Base-by-base conservation (phyloP, 352 stramenopile species). In the Globisporangium spinosum region DNA sequence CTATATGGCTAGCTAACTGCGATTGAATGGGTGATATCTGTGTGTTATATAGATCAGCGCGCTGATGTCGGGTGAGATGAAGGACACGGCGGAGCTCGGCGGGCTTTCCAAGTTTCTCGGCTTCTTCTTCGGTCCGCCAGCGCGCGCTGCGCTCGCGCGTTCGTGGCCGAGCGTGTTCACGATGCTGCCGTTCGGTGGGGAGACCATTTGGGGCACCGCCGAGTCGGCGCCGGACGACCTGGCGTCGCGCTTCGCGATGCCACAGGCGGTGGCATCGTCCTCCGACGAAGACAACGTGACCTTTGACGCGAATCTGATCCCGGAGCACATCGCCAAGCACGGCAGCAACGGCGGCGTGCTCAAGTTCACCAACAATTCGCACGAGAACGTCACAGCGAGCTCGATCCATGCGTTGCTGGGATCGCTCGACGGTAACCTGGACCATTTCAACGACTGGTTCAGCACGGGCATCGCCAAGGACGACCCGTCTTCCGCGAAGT, bases 21-120 rank as follows among this genome's bases (percentile, higher is more conserved):
- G 17, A 51, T 23, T 51, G 17, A 51, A 6, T 3, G 29, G 8
- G 9, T 55, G 22, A 32, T 45, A 20, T 20, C 4, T 51, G 17
- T 60, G 47, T 60, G 27, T 40, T 17, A 45, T 54, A 22, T 20
- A 70, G 65, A 89, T 97, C 23, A 94, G 91, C 65, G 90, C 95
- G 22, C 65, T 98, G 34, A 78, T 98, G 53, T 98, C 92, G 2
- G 97, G 97, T 4, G 95, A 99, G 77, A 98, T 98, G 85, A 97
- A 97, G 67, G 95, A 99, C 69, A 98, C 92, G 17, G 91, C 89
- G 0, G 74, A 98, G 56, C 74, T 98, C 9, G 89, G 91, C 27
- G 83, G 90, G 6, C 70, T 98, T 5, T 94, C 86, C 56, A 88
- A 88, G 55, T 86, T 98, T 65, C 68, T 98, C 3, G 82, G 83